Conservation (phyloP, 1,284 basidiomycete species). For the Puccinia brachypodii region DNA sequence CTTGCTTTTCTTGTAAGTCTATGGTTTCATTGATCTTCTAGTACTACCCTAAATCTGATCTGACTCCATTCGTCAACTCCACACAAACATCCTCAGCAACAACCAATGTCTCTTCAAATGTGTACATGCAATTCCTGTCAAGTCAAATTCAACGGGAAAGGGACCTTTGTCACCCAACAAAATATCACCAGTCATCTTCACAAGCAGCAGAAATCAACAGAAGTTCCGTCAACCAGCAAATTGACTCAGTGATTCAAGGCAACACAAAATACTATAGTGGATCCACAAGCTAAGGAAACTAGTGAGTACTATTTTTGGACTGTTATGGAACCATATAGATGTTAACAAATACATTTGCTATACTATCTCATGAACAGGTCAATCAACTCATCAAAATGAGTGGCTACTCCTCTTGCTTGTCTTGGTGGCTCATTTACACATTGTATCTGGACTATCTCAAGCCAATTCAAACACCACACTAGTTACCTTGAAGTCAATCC, state of each 20-base stretch:
- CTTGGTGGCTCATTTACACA: neutral
- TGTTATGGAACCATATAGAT: neutral
- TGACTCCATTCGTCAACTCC: too few relatives aligned
- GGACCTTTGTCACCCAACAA: neutral
- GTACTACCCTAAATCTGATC: too few relatives aligned
- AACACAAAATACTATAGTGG: neutral
- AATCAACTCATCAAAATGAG: neutral
- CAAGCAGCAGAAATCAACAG: neutral
- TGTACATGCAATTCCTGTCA: conserved; percentile 18
- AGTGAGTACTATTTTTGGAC: neutral
- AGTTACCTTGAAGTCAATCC: conserved; percentile 4
- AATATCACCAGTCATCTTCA: neutral
- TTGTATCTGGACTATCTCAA: neutral
- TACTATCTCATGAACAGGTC: neutral
- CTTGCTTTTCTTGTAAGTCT: too few relatives aligned
- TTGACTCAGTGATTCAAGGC: neutral
- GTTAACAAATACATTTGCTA: neutral
- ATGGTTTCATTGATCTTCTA: too few relatives aligned
- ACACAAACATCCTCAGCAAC: too few relatives aligned
- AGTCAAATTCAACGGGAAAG: neutral
- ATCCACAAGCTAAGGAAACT: neutral
- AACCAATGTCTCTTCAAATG: conserved; percentile 11
- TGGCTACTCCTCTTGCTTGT: neutral
- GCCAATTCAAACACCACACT: neutral
- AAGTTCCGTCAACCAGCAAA: neutral